Base-by-base conservation (phyloP, 371 early-diverging fungal genomes). In the Lichtheimia corymbifera region DNA sequence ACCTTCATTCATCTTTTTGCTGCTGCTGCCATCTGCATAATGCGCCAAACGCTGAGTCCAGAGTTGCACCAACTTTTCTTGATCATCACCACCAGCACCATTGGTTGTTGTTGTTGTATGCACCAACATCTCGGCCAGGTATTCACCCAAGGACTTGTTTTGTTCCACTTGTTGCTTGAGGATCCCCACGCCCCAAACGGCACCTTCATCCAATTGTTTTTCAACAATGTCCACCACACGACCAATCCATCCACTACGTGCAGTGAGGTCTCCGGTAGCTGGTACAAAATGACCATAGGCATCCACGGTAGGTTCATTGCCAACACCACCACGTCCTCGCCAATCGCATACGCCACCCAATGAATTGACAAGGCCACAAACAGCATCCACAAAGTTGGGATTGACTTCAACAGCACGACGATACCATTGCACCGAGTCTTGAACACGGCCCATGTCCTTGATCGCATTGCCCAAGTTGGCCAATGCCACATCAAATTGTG, bases 401-500 rank as follows among this genome's bases (percentile, higher is more conserved):
- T 93, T 93, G 40, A 89, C 90, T 45, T 88, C 86, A 6, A 94
- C 88, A 0, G 96, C 94, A 17, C 92, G 87, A 43, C 87, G 74
- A 70, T 93, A 95, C 86, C 93, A 90, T 58, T 84, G 86, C 13
- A 94, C 88, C 24, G 91, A 91, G 22, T 96, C 96, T 62, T 94
- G 94, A 4, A 94, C 93, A 42, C 91, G 82, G 0, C 94, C 93
- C 64, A 91, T 81, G 65, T 94, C 95, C 71, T 94, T 94, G 72
- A 91, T 86, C 2, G 94, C 93, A 63, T 96, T 94, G 25, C 93
- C 94, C 24, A 96, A 78, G 58, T 95, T 96, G 28, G 94, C 95
- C 52, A 95, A 76, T 4, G 95, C 96, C 50, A 95, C 94, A 65
- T 93, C 94, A 55, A 94, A 94, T 20, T 85, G 84, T 47, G 94